phyloP scores from a whole-genome alignment of 257 asterid species.

The Craterostigma plantagineum region DNA sequence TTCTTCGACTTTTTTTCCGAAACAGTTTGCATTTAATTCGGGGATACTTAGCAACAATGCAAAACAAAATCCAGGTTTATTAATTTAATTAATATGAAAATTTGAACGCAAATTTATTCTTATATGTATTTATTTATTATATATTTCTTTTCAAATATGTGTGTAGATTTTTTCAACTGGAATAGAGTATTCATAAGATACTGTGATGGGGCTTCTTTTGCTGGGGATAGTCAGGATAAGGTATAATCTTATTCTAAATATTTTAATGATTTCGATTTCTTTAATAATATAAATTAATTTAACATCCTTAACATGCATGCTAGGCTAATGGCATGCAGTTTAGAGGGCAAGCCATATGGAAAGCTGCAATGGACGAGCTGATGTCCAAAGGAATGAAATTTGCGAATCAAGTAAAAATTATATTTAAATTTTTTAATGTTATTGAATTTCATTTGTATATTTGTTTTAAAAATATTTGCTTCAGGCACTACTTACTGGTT shows the following conservation, averaged over 20 bases:
- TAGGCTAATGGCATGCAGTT: constrained; percentile 73
- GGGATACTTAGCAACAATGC: constrained; percentile 81
- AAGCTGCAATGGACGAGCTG: constrained; percentile 58
- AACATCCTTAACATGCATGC: too few relatives aligned
- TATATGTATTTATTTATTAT: not conserved
- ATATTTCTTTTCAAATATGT: constrained; percentile 3
- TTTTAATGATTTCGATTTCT: too few relatives aligned
- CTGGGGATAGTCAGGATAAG: constrained; percentile 78
- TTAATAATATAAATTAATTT: too few relatives aligned
- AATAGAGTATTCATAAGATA: constrained; percentile 84
- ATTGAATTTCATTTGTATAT: too few relatives aligned
- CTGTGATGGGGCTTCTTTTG: constrained; percentile 92
- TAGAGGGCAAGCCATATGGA: constrained; percentile 75
- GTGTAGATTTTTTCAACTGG: constrained; percentile 85
- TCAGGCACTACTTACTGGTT: constrained; percentile 93
- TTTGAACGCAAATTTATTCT: too few relatives aligned
- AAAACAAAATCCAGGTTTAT: constrained; percentile 87
- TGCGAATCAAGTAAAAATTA: constrained; percentile 42
- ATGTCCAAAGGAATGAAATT: constrained; percentile 74
- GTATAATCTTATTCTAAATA: constrained; percentile 11
- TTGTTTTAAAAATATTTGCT: constrained; percentile 1
- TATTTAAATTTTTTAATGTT: not conserved
- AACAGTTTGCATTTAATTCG: constrained; percentile 41
- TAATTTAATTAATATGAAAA: too few relatives aligned
- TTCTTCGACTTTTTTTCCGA: constrained; percentile 62